Evolutionary conservation across 73 alveolate genomes (phyloP).

Genomic region (Tetrahymena thermophila): DNA sequence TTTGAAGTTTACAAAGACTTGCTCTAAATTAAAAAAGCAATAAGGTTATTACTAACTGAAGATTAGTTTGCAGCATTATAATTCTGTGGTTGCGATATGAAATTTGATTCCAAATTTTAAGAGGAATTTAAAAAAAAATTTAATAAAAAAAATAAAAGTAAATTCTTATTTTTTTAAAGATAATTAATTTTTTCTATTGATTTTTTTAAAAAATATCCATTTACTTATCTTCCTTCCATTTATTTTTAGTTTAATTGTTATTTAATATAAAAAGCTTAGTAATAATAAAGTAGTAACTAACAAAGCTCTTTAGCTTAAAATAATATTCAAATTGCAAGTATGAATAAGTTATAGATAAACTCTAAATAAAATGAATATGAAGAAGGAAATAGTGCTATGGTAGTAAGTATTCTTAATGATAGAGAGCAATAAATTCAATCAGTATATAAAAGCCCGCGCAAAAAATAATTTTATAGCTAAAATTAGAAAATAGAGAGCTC

Average conservation of each 20-base stretch:
- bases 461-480: background rate
- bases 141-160: background rate
- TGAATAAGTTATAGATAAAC: too few species aligned
- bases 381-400: background rate
- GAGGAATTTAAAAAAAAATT: background rate
- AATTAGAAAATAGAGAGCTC: background rate
- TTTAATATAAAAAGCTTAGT: background rate
- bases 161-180: background rate
- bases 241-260: too few species aligned
- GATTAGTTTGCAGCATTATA: background rate
- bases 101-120: background rate
- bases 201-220: too few species aligned
- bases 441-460: background rate
- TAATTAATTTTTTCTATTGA: too few species aligned
- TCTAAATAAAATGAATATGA: background rate
- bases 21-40: background rate
- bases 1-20: background rate
- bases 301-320: background rate
- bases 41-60: background rate
- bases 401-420: background rate
- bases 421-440: background rate
- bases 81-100: background rate
- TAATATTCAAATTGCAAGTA: background rate
- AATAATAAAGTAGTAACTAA: background rate
- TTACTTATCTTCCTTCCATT: too few species aligned